Conservation (phyloP, 441 rosid genomes). For the Aquilaria agallochum region DNA sequence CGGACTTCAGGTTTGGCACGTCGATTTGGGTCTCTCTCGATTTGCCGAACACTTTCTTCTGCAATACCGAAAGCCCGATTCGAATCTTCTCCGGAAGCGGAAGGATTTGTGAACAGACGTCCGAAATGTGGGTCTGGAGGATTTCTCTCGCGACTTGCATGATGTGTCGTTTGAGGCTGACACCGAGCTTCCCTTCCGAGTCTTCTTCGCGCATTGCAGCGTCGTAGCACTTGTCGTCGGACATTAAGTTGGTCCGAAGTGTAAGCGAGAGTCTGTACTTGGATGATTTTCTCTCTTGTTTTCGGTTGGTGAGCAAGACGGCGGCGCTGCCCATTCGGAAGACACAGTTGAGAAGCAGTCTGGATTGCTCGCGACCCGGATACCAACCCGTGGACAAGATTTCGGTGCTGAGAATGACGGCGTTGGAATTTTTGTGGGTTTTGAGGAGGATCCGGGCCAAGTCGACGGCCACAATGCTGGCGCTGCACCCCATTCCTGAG, state of each 20-base stretch:
- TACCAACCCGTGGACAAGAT: conserved; percentile 61
- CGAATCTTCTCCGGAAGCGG: conserved; percentile 26
- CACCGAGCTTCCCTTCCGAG: conserved; percentile 43
- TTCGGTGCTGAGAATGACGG: conserved; percentile 52
- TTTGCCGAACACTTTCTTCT: conserved; percentile 23
- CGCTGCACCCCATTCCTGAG: conserved; percentile 68
- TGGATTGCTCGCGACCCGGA: conserved; percentile 37
- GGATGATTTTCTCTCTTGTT: conserved; percentile 20
- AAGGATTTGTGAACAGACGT: conserved; percentile 31
- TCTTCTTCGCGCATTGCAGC: conserved; percentile 48
- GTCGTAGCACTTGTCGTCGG: conserved; percentile 31
- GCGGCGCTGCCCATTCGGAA: conserved; percentile 69
- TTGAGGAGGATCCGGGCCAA: conserved; percentile 38
- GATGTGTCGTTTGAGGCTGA: conserved; percentile 34
- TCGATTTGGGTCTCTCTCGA: conserved; percentile 28
- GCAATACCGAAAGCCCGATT: conserved; percentile 19
- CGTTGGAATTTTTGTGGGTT: conserved; percentile 27
- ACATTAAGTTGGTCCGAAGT: conserved; percentile 39
- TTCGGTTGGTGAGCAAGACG: conserved; percentile 41
- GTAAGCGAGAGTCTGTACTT: conserved; percentile 35
- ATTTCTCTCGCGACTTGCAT: conserved; percentile 33
- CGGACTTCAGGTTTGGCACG: conserved; percentile 39
- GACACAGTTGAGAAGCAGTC: conserved; percentile 45
- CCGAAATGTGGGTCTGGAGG: conserved; percentile 25
- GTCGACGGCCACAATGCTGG: conserved; percentile 34